These are phyloP conservation scores for Anisodus tanguticus DNA, from an alignment of 257 asterid species.

Conservation along the genomic window DNA sequence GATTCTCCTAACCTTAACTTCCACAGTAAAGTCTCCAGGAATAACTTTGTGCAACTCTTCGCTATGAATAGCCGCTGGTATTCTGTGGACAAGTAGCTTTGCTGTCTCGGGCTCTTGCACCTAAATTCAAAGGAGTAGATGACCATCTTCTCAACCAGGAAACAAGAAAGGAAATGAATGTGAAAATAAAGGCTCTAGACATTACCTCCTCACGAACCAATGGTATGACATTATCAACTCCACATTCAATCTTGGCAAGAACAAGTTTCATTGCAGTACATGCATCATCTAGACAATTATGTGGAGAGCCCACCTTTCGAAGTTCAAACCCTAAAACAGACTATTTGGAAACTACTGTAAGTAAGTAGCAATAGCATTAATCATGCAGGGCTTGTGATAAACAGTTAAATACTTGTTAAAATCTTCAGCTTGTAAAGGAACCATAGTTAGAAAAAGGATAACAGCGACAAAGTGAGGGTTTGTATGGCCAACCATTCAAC, in stretches of 20 bases:
- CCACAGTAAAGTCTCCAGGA: conserved; percentile 70
- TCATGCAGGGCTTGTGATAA: background rate
- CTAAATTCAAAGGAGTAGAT: conserved; percentile 44
- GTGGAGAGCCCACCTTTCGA: conserved; percentile 61
- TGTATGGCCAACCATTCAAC: conserved; percentile 7
- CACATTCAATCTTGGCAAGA: conserved; percentile 72
- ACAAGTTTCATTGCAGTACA: conserved; percentile 91
- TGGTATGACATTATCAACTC: conserved; percentile 46
- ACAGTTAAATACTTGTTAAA: background rate
- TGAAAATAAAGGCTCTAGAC: background rate
- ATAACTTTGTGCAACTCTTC: conserved; percentile 67
- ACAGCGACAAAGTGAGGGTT: conserved; percentile 8
- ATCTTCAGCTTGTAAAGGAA: background rate
- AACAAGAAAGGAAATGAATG: background rate
- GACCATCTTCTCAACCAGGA: conserved; percentile 16
- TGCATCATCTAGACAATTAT: conserved; percentile 92
- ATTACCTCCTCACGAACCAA: conserved; percentile 57
- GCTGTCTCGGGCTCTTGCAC: conserved; percentile 49
- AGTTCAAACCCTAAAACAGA: conserved; percentile 74
- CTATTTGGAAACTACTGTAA: conserved; percentile 40
- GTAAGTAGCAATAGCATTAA: background rate
- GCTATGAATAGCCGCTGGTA: conserved; percentile 58
- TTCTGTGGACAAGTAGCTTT: conserved; percentile 76
- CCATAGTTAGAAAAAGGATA: background rate
- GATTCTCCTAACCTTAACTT: conserved; percentile 64